Conservation (phyloP, 116 monocot genomes). For the Cymodocea nodosa region DNA sequence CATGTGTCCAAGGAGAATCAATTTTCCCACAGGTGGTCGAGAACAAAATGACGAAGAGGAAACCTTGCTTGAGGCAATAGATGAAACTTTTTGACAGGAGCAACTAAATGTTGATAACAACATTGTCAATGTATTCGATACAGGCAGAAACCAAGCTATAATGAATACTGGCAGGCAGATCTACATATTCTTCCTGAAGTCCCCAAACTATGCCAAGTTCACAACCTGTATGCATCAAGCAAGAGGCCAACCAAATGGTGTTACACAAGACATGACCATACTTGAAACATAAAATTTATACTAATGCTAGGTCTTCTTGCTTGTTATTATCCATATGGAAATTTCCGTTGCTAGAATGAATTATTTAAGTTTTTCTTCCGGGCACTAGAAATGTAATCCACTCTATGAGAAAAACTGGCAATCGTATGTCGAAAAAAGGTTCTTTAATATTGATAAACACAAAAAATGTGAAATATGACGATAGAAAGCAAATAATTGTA, state of each 20-base stretch:
- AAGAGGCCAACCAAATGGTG: not conserved
- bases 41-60: constrained; percentile 11
- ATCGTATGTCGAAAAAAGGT: no score
- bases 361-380: no score
- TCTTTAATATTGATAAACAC: no score
- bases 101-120: constrained; percentile 9
- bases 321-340: no score
- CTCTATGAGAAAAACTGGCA: no score
- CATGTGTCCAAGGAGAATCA: constrained; percentile 5
- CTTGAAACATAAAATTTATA: not conserved
- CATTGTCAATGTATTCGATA: not conserved
- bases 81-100: constrained; percentile 17
- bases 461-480: no score
- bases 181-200: not conserved
- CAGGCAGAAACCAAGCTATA: not conserved
- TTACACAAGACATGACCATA: not conserved
- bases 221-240: not conserved
- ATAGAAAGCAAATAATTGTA: no score
- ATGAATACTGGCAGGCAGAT: not conserved
- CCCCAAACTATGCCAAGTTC: not conserved
- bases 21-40: constrained; percentile 6
- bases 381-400: no score
- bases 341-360: no score
- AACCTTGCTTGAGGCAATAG: constrained; percentile 11
- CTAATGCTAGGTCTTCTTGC: no score